These are phyloP conservation scores for Aspergillus leporis DNA, from an alignment of 495 filamentous ascomycete genomes.

Conservation along the genomic window DNA sequence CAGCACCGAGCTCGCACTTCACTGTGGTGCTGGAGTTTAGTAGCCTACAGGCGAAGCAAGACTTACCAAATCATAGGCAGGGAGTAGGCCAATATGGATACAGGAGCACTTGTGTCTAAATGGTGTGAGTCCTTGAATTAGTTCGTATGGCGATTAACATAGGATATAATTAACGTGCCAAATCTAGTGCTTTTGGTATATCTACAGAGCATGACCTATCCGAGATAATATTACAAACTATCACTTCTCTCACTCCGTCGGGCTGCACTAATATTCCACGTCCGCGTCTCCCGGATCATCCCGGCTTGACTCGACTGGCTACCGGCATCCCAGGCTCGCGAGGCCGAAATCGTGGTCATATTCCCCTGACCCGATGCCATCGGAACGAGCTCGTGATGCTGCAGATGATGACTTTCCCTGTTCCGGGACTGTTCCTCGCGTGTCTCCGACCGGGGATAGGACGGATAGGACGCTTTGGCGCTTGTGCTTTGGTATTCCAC, in stretches of 20 bases:
- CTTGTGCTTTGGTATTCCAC: conserved; percentile 17
- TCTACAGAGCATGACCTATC: background rate
- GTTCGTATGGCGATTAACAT: background rate
- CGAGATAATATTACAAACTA: background rate
- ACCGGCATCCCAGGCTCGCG: conserved; percentile 7
- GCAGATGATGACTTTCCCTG: background rate
- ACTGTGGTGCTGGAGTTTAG: too few relatives aligned
- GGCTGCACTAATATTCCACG: conserved; percentile 8
- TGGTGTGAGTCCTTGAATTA: too few relatives aligned
- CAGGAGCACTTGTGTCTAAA: too few relatives aligned
- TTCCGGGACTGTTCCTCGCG: background rate
- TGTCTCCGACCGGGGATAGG: background rate
- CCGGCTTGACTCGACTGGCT: conserved; percentile 14
- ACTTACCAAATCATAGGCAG: too few relatives aligned
- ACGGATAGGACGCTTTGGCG: conserved; percentile 5
- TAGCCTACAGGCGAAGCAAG: too few relatives aligned
- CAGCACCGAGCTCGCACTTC: too few relatives aligned
- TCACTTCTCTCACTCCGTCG: conserved; percentile 1
- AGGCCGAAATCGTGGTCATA: conserved; percentile 13
- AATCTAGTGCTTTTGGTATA: too few relatives aligned
- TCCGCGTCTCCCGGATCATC: conserved; percentile 16
- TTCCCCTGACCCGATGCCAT: conserved; percentile 9
- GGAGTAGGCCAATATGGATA: too few relatives aligned
- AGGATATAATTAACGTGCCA: background rate
- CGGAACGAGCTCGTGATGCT: conserved; percentile 7